phyloP scores from a whole-genome alignment of 2,329 filamentous ascomycete genomes.

The Aspergillus brasiliensis region DNA sequence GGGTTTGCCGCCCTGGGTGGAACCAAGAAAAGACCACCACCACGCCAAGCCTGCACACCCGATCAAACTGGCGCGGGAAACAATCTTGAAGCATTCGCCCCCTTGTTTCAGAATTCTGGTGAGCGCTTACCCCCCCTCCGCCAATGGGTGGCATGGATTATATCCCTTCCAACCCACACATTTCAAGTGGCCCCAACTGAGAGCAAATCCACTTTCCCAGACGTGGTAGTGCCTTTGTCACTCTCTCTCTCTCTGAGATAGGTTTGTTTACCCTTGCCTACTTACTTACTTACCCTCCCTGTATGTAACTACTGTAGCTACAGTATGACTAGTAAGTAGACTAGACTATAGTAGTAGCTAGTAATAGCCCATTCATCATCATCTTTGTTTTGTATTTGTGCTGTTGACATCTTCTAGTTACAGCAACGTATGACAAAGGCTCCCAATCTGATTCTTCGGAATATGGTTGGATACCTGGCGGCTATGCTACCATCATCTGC shows the following conservation, averaged over 20 bases:
- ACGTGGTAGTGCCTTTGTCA: background rate
- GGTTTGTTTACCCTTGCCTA: background rate
- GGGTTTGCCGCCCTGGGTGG: slow-evolving; percentile 6
- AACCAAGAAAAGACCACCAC: slow-evolving; percentile 11
- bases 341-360: background rate
- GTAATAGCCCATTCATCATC: background rate
- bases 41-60: slow-evolving; percentile 29
- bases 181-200: slow-evolving; percentile 7
- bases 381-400: background rate
- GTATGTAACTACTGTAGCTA: background rate
- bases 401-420: too few species aligned
- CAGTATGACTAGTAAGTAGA: too few species aligned
- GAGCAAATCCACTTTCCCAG: slow-evolving; percentile 10
- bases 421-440: background rate
- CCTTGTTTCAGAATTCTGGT: slow-evolving; percentile 35
- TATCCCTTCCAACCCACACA: slow-evolving; percentile 6
- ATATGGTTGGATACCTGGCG: background rate
- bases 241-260: background rate
- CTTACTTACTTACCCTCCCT: background rate
- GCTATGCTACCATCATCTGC: background rate
- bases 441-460: background rate
- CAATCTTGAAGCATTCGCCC: slow-evolving; percentile 37
- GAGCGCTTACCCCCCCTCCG: slow-evolving; percentile 34
- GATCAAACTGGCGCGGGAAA: slow-evolving; percentile 39
- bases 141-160: slow-evolving; percentile 21